Evolutionary conservation across 129 eudicot species (phyloP).

Genomic region (Escallonia rubra): DNA sequence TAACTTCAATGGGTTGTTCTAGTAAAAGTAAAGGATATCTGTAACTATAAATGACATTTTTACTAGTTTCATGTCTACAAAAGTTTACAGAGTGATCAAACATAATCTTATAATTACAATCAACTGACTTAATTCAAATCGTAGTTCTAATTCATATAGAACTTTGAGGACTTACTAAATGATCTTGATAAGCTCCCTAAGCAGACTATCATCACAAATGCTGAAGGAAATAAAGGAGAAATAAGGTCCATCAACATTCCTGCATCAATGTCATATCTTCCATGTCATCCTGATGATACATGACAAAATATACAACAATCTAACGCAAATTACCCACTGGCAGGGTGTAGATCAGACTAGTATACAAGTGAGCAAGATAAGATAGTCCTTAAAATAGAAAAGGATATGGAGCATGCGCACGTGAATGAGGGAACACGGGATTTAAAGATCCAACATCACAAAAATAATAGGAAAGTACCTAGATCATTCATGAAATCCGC

Average conservation of each 20-base stretch:
- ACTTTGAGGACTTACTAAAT: slow-evolving; percentile 68
- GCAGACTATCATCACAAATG: slow-evolving; percentile 84
- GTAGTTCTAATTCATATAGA: background rate
- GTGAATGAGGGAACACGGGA: background rate
- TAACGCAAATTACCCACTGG: slow-evolving; percentile 11
- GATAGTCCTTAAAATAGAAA: background rate
- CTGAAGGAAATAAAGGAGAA: slow-evolving; percentile 96
- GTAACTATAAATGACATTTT: too few species aligned
- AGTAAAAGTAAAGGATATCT: too few species aligned
- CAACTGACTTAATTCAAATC: too few species aligned
- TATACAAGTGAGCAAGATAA: background rate
- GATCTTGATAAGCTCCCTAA: slow-evolving; percentile 97
- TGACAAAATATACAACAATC: background rate
- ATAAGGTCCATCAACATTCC: slow-evolving; percentile 99
- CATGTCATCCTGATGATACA: slow-evolving; percentile 1
- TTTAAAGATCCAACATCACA: slow-evolving; percentile 4
- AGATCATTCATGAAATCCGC: slow-evolving; percentile 99
- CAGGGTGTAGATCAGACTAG: background rate
- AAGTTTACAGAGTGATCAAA: too few species aligned
- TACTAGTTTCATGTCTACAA: too few species aligned
- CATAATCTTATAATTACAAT: too few species aligned
- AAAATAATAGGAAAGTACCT: slow-evolving; percentile 41
- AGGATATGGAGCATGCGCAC: background rate
- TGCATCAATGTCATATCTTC: slow-evolving; percentile 27
- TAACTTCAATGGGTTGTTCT: too few species aligned